Evolutionary conservation across 2,329 filamentous ascomycete genomes (phyloP).

Genomic region (Monosporascus sp.): DNA sequence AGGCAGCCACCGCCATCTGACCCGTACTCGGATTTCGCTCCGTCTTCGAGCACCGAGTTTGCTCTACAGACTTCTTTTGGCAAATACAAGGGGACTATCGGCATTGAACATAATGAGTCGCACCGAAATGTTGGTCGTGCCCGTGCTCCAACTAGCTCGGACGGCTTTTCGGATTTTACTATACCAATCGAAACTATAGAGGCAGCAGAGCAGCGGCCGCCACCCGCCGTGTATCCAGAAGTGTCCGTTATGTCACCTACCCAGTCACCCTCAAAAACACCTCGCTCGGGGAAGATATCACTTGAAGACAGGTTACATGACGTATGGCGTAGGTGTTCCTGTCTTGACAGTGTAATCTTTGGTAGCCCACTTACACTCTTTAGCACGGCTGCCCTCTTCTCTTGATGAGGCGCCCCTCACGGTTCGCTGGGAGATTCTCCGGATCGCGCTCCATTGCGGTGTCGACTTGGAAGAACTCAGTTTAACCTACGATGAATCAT

Average conservation of each 20-base stretch:
- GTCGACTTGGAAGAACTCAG: slow-evolving; percentile 33
- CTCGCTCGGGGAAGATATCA: not conserved
- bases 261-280: not conserved
- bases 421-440: slow-evolving; percentile 48
- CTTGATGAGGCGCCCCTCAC: slow-evolving; percentile 41
- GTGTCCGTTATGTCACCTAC: not conserved
- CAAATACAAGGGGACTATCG: not conserved
- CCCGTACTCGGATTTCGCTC: slow-evolving; percentile 13
- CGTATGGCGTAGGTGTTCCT: slow-evolving; percentile 23
- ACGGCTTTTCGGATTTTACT: not conserved
- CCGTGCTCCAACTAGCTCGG: not conserved
- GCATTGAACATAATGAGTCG: too few relatives aligned
- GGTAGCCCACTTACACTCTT: not conserved
- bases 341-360: not conserved
- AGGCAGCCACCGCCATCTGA: slow-evolving; percentile 11
- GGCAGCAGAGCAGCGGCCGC: not conserved
- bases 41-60: slow-evolving; percentile 20
- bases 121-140: not conserved
- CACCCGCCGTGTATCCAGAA: not conserved
- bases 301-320: slow-evolving; percentile 16
- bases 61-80: slow-evolving; percentile 16
- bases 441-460: slow-evolving; percentile 41
- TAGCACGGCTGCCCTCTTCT: slow-evolving; percentile 30
- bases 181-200: not conserved
- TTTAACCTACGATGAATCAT: slow-evolving; percentile 32